These are phyloP conservation scores for Trypanosoma melophagium DNA, from an alignment of 208 protist genomes.

Conservation along the genomic window DNA sequence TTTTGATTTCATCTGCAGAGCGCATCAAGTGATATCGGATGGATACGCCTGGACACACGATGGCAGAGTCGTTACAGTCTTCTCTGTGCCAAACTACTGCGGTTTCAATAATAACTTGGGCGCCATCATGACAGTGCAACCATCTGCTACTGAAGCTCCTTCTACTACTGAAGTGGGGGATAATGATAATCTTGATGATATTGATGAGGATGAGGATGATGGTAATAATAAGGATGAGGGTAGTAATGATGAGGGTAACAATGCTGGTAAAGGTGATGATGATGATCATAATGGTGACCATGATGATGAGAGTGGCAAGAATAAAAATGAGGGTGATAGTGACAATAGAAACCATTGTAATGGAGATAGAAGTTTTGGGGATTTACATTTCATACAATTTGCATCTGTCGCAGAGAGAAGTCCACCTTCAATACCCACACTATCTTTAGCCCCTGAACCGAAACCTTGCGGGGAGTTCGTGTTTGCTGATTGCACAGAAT, in stretches of 20 bases:
- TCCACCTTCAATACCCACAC: not conserved
- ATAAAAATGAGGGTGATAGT: no score
- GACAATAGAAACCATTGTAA: no score
- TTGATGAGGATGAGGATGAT: no score
- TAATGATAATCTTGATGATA: no score
- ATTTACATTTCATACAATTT: slow-evolving; percentile 13
- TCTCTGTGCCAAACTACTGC: slow-evolving; percentile 81
- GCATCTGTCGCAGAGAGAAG: not conserved
- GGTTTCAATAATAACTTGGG: slow-evolving; percentile 41
- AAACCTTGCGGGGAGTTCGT: slow-evolving; percentile 16
- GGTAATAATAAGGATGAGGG: no score
- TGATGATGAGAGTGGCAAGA: no score
- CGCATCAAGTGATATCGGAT: slow-evolving; percentile 92
- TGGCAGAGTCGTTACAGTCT: slow-evolving; percentile 59
- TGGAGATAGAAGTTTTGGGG: slow-evolving; percentile 7
- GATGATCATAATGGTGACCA: no score
- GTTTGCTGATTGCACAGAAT: slow-evolving; percentile 14
- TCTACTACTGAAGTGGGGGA: no score
- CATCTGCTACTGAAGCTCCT: slow-evolving; percentile 11
- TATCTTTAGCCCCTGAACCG: not conserved
- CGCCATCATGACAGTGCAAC: slow-evolving; percentile 34
- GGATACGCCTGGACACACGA: slow-evolving; percentile 73
- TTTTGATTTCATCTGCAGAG: slow-evolving; percentile 94
- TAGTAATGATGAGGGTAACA: no score
- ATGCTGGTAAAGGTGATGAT: no score